Evolutionary conservation across 2,329 filamentous ascomycete species (phyloP).

Genomic region (Epichloe sp.): DNA sequence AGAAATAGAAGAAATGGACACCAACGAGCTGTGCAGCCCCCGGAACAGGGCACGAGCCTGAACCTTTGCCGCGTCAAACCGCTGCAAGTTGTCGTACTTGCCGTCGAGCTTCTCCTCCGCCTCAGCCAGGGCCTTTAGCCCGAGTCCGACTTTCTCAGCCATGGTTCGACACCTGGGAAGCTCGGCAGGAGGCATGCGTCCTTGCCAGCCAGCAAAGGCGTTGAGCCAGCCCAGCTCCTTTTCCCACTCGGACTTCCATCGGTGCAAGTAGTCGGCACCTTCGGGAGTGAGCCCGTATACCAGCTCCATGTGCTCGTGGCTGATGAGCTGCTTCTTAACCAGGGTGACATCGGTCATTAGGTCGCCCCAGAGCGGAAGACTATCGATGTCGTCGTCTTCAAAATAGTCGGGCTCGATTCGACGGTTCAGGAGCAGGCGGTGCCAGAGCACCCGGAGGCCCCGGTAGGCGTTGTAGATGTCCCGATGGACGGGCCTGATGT

Average conservation of each 20-base stretch:
- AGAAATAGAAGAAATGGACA: background rate
- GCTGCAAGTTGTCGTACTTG: background rate
- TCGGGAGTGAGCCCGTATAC: slow-evolving; percentile 7
- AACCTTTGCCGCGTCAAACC: background rate
- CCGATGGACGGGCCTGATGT: background rate
- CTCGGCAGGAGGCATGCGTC: background rate
- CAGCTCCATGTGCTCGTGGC: background rate
- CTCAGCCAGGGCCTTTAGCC: background rate
- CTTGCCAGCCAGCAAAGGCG: slow-evolving; percentile 9
- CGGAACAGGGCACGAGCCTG: background rate
- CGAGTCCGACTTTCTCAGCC: background rate
- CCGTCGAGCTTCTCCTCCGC: slow-evolving; percentile 7
- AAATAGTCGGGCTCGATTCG: background rate
- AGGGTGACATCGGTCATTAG: background rate
- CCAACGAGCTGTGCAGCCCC: background rate
- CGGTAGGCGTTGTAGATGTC: slow-evolving; percentile 1
- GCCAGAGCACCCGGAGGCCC: background rate
- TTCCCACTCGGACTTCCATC: slow-evolving; percentile 1
- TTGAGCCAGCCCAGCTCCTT: slow-evolving; percentile 9
- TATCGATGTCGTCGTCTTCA: background rate
- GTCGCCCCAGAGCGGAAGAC: slow-evolving; percentile 1
- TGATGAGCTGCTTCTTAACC: background rate
- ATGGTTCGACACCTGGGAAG: background rate
- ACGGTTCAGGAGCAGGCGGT: background rate
- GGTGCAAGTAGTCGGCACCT: slow-evolving; percentile 3